These are phyloP conservation scores for Emergomyces orientalis DNA, from an alignment of 2,329 filamentous ascomycete species.

Conservation along the genomic window DNA sequence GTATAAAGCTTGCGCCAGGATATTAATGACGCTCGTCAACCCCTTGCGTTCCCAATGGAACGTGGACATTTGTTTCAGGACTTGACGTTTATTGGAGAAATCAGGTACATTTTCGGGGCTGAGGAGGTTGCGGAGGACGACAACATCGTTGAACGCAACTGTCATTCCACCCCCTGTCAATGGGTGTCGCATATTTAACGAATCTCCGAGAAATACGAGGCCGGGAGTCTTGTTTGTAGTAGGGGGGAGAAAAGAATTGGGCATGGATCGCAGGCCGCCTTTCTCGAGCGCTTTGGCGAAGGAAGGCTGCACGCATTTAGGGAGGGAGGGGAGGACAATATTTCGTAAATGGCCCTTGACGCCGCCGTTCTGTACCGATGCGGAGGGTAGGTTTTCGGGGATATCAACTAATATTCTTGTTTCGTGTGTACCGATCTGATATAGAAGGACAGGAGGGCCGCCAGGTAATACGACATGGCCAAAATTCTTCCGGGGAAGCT, in stretches of 20 bases:
- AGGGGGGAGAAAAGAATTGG: conserved; percentile 86
- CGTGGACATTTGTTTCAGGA: conserved; percentile 57
- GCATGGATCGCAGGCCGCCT: conserved; percentile 80
- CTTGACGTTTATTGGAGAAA: conserved; percentile 56
- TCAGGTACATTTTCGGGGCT: conserved; percentile 57
- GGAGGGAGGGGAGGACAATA: conserved; percentile 68
- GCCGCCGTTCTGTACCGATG: conserved; percentile 64
- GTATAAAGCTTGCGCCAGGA: conserved; percentile 92
- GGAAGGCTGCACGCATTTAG: conserved; percentile 58
- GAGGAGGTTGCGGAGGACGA: conserved; percentile 66
- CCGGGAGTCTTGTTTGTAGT: conserved; percentile 62
- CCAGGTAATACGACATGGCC: conserved; percentile 83
- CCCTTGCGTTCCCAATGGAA: conserved; percentile 87
- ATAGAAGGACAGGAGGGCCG: conserved; percentile 71
- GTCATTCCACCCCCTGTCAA: conserved; percentile 97
- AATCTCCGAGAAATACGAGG: conserved; percentile 78
- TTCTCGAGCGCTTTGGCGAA: conserved; percentile 69
- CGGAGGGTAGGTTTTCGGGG: conserved; percentile 64
- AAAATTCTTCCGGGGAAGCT: conserved; percentile 63
- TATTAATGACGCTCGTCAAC: conserved; percentile 83
- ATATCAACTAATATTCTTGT: conserved; percentile 86
- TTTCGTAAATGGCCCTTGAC: conserved; percentile 77
- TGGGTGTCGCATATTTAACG: conserved; percentile 98
- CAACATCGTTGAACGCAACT: conserved; percentile 86
- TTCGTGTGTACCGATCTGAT: conserved; percentile 94